Evolutionary conservation across 768 basidiomycete species (phyloP).

Genomic region (Tephrocybe sp.): DNA sequence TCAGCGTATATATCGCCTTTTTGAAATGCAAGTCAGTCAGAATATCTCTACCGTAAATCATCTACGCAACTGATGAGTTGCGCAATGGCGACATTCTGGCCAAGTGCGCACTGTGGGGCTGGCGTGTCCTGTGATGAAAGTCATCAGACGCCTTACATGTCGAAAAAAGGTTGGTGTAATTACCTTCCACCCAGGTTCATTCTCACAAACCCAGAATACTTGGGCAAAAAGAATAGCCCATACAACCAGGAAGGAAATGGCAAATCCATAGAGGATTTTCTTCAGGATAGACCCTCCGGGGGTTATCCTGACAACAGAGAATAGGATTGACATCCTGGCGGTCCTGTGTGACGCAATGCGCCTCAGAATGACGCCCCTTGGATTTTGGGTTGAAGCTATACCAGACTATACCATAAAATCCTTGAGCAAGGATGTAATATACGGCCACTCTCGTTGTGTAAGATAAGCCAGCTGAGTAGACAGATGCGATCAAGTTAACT

Average conservation of each 20-base stretch:
- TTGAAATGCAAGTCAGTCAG: background rate
- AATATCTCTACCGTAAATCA: background rate
- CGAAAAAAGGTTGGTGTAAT: background rate
- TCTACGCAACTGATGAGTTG: constrained; percentile 43
- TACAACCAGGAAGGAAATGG: constrained; percentile 19
- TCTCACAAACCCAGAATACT: constrained; percentile 32
- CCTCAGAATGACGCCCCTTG: background rate
- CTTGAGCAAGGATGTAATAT: constrained; percentile 19
- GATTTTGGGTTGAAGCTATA: constrained; percentile 2
- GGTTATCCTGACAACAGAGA: constrained; percentile 39
- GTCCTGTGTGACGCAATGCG: constrained; percentile 19
- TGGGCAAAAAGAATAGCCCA: constrained; percentile 34
- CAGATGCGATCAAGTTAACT: background rate
- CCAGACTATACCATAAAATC: constrained; percentile 24
- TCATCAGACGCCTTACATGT: background rate
- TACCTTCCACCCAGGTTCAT: constrained; percentile 22
- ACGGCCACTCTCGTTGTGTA: constrained; percentile 13
- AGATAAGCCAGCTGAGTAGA: constrained; percentile 16
- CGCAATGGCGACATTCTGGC: constrained; percentile 38
- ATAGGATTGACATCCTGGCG: constrained; percentile 39
- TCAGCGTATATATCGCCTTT: constrained; percentile 46
- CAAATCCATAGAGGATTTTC: constrained; percentile 22
- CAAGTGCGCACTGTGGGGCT: constrained; percentile 37
- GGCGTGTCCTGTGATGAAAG: constrained; percentile 17
- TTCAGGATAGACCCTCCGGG: constrained; percentile 22